phyloP scores from a whole-genome alignment of 1,284 basidiomycete species.

The Boletellus deceptivus region DNA sequence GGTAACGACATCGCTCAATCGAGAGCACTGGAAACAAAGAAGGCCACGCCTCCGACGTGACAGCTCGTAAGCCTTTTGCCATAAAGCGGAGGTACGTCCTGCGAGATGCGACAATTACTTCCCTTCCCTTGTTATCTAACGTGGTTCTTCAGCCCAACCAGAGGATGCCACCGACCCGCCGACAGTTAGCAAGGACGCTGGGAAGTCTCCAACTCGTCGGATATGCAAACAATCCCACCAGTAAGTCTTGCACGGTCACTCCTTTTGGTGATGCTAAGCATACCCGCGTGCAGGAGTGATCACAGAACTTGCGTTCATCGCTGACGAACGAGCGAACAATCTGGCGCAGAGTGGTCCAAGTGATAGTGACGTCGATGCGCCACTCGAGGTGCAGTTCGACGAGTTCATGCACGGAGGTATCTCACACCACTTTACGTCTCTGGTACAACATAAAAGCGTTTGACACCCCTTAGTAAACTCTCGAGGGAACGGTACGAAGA shows the following conservation, averaged over 20 bases:
- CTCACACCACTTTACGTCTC: neutral
- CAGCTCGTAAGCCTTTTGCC: neutral
- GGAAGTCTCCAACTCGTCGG: constrained; percentile 24
- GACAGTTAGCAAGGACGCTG: constrained; percentile 12
- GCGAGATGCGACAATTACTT: neutral
- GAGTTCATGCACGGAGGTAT: constrained; percentile 30
- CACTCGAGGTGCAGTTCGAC: constrained; percentile 24
- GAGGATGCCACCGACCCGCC: constrained; percentile 28
- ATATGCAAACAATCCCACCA: constrained; percentile 29
- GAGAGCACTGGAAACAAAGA: constrained; percentile 5
- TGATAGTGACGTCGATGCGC: constrained; percentile 1
- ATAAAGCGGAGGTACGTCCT: constrained; percentile 13
- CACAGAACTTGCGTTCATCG: constrained; percentile 28
- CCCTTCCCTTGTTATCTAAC: neutral
- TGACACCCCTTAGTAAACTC: constrained; percentile 18
- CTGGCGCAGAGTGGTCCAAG: neutral
- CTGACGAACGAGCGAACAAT: constrained; percentile 13
- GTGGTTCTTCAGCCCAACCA: neutral
- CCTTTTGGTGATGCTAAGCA: neutral
- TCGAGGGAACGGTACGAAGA: constrained; percentile 22
- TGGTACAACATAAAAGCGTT: neutral
- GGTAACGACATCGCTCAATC: neutral
- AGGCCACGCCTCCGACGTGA: neutral
- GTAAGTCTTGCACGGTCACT: constrained; percentile 14
- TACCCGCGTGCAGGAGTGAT: constrained; percentile 22